Evolutionary conservation across 768 basidiomycete species (phyloP).

Genomic region (Boletus rufocinnamomeus): DNA sequence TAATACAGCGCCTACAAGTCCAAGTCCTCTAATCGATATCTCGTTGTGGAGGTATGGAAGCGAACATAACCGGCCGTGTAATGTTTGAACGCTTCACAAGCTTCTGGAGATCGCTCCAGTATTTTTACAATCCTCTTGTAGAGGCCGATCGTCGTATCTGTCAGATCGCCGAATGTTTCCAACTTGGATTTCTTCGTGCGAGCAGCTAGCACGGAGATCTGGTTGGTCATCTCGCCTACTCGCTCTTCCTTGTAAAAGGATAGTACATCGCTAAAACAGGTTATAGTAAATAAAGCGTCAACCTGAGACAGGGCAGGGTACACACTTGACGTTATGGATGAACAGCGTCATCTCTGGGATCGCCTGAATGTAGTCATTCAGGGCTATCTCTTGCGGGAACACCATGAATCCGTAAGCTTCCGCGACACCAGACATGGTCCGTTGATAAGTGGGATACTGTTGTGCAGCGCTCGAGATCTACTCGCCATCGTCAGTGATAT

Average conservation of each 20-base stretch:
- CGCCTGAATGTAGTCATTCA: background rate
- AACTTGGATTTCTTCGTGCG: conserved; percentile 28
- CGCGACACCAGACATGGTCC: background rate
- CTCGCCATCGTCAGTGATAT: background rate
- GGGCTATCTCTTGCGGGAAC: background rate
- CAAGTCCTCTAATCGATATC: conserved; percentile 31
- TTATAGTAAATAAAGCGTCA: background rate
- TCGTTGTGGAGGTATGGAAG: conserved; percentile 29
- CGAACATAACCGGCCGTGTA: conserved; percentile 27
- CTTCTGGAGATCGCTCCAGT: conserved; percentile 18
- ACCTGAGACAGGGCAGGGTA: background rate
- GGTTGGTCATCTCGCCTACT: background rate
- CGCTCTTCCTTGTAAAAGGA: background rate
- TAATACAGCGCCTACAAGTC: background rate
- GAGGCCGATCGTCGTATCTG: conserved; percentile 27
- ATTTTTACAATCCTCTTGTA: conserved; percentile 29
- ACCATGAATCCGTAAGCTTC: background rate
- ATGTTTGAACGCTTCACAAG: conserved; percentile 16
- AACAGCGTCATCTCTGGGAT: background rate
- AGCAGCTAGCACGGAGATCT: conserved; percentile 23
- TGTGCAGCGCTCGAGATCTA: background rate
- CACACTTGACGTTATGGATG: background rate
- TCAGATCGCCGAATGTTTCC: conserved; percentile 25
- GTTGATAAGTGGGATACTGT: background rate
- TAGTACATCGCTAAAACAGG: background rate